phyloP scores from a whole-genome alignment of 2,329 filamentous ascomycete species.

The Microcyclospora tardicrescens region DNA sequence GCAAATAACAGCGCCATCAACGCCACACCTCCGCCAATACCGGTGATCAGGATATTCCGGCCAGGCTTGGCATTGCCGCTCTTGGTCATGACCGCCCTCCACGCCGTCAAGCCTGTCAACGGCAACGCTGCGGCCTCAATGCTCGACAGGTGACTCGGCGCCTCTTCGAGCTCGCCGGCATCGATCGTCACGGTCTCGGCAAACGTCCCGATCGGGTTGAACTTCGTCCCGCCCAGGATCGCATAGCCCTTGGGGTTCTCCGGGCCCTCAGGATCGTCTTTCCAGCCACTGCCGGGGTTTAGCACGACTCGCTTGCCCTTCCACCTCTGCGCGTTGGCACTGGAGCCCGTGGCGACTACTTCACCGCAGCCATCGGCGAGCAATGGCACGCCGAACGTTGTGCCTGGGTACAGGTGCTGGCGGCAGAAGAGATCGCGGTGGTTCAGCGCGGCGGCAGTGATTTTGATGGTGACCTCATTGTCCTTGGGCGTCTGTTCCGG shows the following conservation, averaged over 20 bases:
- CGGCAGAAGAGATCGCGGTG: slow-evolving; percentile 93
- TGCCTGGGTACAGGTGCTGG: slow-evolving; percentile 78
- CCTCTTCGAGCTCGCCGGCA: slow-evolving; percentile 60
- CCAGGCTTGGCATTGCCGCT: slow-evolving; percentile 50
- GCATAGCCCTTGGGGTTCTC: slow-evolving; percentile 48
- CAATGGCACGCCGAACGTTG: slow-evolving; percentile 65
- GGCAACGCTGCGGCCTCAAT: slow-evolving; percentile 74
- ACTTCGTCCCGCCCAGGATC: slow-evolving; percentile 56
- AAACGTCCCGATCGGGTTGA: slow-evolving; percentile 54
- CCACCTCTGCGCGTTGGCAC: slow-evolving; percentile 41
- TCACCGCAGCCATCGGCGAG: slow-evolving; percentile 71
- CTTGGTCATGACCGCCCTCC: slow-evolving; percentile 76
- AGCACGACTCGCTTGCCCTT: slow-evolving; percentile 60
- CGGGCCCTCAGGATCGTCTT: slow-evolving; percentile 55
- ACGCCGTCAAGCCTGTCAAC: slow-evolving; percentile 74
- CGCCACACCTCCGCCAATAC: slow-evolving; percentile 86
- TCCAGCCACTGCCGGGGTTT: slow-evolving; percentile 69
- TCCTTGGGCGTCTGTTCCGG: slow-evolving; percentile 46
- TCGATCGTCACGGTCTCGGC: slow-evolving; percentile 60
- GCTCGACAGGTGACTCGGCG: slow-evolving; percentile 57
- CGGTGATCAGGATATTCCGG: slow-evolving; percentile 70
- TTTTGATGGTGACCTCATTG: slow-evolving; percentile 57
- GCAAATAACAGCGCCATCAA: slow-evolving; percentile 71
- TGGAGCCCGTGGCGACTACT: slow-evolving; percentile 52
- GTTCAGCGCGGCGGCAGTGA: slow-evolving; percentile 75